phyloP scores from a whole-genome alignment of 225 moss, liverwort and hornwort genomes.

The Takakia lepidozioides region DNA sequence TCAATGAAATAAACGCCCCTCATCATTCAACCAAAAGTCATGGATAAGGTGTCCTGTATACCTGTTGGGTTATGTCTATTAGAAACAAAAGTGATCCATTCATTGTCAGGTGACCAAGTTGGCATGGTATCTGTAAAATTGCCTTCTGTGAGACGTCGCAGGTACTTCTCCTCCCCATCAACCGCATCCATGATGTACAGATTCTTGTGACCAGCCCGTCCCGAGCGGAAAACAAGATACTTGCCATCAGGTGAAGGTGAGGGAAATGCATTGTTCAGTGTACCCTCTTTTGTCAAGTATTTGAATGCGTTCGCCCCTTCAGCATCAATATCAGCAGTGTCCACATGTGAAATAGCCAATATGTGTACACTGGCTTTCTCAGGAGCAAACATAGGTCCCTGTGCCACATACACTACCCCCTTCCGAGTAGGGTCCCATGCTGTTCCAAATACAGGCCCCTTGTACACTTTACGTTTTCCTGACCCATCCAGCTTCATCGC shows the following conservation, averaged over 20 bases:
- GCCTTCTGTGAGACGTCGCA: constrained; percentile 62
- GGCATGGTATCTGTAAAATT: constrained; percentile 59
- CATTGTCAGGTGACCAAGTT: constrained; percentile 66
- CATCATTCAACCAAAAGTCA: no score
- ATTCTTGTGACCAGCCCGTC: constrained; percentile 61
- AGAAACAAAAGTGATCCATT: constrained; percentile 81
- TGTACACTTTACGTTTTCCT: constrained; percentile 19
- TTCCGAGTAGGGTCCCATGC: constrained; percentile 55
- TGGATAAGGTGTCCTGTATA: no score
- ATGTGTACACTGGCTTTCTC: constrained; percentile 28
- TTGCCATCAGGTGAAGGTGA: constrained; percentile 74
- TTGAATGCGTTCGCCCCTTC: constrained; percentile 13
- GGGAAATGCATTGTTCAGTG: constrained; percentile 70
- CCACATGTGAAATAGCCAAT: constrained; percentile 38
- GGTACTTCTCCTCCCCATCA: constrained; percentile 53
- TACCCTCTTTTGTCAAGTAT: constrained; percentile 39
- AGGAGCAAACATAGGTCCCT: constrained; percentile 19
- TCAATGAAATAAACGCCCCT: no score
- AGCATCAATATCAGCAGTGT: constrained; percentile 27
- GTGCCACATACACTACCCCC: constrained; percentile 33
- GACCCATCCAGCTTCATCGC: constrained; percentile 59
- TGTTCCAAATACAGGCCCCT: constrained; percentile 16
- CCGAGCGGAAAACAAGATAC: constrained; percentile 71
- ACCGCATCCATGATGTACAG: constrained; percentile 79
- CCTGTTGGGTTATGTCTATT: constrained; percentile 40